Conservation (phyloP, 1,139 yeast species). For the Suhomyces terraborum region DNA sequence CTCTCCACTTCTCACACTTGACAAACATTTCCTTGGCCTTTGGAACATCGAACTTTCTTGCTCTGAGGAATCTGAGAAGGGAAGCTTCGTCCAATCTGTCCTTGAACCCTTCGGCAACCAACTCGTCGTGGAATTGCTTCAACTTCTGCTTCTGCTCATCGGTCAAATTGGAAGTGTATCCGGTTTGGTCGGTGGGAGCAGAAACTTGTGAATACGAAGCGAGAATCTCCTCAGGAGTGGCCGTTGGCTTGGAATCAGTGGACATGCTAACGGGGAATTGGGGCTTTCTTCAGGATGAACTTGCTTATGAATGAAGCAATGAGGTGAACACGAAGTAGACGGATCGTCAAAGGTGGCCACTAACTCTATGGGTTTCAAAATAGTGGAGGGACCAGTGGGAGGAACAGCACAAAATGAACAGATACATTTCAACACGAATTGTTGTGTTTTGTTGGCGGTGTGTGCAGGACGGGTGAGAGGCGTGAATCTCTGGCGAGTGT, state of each 20-base stretch:
- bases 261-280: constrained; percentile 4
- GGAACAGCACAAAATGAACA: constrained; percentile 6
- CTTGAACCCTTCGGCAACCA: constrained; percentile 65
- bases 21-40: constrained; percentile 81
- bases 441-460: constrained; percentile 10
- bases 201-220: constrained; percentile 69
- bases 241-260: constrained; percentile 5
- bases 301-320: not conserved
- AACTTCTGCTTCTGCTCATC: constrained; percentile 65
- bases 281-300: constrained; percentile 1
- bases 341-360: not conserved
- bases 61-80: constrained; percentile 85
- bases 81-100: constrained; percentile 88
- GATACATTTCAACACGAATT: constrained; percentile 11
- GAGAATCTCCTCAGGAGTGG: constrained; percentile 23
- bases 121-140: constrained; percentile 56
- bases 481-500: not conserved
- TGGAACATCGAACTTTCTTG: constrained; percentile 86
- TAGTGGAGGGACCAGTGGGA: not conserved
- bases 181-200: constrained; percentile 62
- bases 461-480: constrained; percentile 11
- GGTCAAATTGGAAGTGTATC: constrained; percentile 81
- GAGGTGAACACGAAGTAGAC: not conserved
- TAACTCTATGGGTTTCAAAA: constrained; percentile 1
- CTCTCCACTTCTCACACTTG: constrained; percentile 91